Evolutionary conservation across 371 early-diverging fungal genomes (phyloP).

Genomic region (Smittium mucronatum): DNA sequence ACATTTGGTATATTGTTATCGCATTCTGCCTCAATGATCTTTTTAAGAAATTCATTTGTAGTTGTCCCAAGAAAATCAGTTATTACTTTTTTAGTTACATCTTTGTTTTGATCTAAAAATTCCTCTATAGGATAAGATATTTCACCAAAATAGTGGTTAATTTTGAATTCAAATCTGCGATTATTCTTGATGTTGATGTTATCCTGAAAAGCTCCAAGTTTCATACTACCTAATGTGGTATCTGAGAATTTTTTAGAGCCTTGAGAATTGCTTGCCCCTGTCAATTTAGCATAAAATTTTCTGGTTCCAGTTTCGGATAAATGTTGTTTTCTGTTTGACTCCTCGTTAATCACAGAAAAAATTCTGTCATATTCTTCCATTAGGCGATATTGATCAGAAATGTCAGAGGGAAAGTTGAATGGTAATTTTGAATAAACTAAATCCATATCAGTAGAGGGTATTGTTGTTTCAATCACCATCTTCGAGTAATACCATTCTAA

Average conservation of each 20-base stretch:
- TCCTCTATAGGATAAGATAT: constrained; percentile 84
- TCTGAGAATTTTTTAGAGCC: background rate
- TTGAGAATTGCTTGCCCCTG: background rate
- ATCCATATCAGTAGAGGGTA: no score
- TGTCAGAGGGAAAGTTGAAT: no score
- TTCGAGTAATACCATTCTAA: no score
- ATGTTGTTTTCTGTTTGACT: constrained; percentile 75
- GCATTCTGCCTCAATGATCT: no score
- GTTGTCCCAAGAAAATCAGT: no score
- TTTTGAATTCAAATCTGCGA: constrained; percentile 52
- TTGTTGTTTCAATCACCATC: no score
- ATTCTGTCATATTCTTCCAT: constrained; percentile 95
- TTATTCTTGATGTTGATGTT: background rate
- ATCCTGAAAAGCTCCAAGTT: background rate
- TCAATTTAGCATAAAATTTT: background rate
- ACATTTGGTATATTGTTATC: no score
- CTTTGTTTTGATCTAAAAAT: constrained; percentile 97
- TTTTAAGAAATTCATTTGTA: no score
- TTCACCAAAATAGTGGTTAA: constrained; percentile 83
- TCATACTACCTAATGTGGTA: no score
- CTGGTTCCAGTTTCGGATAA: no score
- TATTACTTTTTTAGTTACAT: constrained; percentile 91
- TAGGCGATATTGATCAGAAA: constrained; percentile 77
- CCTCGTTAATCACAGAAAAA: constrained; percentile 91
- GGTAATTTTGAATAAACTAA: background rate